Base-by-base conservation (phyloP, 2,329 filamentous ascomycete species). In the Ophiocordyceps australis region DNA sequence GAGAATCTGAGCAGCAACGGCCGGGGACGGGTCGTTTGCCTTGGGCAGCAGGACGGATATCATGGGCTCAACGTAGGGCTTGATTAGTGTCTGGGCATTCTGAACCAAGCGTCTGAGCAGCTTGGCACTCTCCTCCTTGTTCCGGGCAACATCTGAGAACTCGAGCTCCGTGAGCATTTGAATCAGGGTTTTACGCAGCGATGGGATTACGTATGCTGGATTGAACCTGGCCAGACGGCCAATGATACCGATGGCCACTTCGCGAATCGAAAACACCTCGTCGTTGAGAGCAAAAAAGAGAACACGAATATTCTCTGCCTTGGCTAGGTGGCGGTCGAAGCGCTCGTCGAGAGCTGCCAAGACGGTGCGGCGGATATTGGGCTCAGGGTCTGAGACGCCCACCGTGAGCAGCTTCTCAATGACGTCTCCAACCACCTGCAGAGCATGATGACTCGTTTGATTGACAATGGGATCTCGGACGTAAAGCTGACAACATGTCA, bases 401-500 rank as follows among this genome's bases (percentile, higher is more conserved):
- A 95, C 85, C 1, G 86, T 94, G 33, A 98, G 61, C 1, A 99
- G 68, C 44, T 89, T 94, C 52, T 95, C 85, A 30, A 99, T 93
- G 17, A 99, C 89, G 46, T 98, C 89, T 28, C 86, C 81, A 23
- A 99, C 91, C 16, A 98, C 89, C 46, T 94, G 83, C 21, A 95
- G 80, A 1, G 89, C 86, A 47, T 98, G 89, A 36, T 86, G 81
- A 46, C 89, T 95, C 6, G 86, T 94, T 53, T 99, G 89, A 40
- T 93, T 89, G 41, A 98, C 83, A 36, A 98, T 95, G 0, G 89
- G 89, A 45, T 99, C 91, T 38, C 82, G 75, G 23, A 95, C 80
- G 43, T 95, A 95, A 23, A 99, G 68, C 48, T 99, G 91, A 44
- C 91, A 99, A 52, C 89, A 95, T 5, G 91, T 99, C 32, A 99